These are phyloP conservation scores for Onygena corvina DNA, from an alignment of 2,329 filamentous ascomycete genomes.

Conservation along the genomic window DNA sequence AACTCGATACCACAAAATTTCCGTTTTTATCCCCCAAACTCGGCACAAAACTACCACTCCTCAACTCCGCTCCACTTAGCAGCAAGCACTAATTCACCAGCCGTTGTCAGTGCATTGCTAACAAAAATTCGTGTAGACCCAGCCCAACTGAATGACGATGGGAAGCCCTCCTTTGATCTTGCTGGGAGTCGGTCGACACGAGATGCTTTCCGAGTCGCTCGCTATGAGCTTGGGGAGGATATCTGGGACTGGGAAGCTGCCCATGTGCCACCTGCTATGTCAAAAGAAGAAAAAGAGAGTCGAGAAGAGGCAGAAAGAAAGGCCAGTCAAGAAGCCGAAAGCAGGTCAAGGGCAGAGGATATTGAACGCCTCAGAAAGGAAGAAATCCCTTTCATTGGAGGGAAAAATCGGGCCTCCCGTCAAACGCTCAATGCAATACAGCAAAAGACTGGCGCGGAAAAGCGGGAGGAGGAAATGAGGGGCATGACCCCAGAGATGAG, in stretches of 20 bases:
- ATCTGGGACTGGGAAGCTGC: constrained; percentile 69
- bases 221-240: constrained; percentile 64
- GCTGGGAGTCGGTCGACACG: constrained; percentile 74
- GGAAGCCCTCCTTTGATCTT: constrained; percentile 77
- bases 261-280: constrained; percentile 59
- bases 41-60: constrained; percentile 61
- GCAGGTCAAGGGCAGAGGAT: constrained; percentile 59
- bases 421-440: constrained; percentile 27
- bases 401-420: constrained; percentile 18
- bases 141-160: constrained; percentile 55
- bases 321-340: constrained; percentile 56
- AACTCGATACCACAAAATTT: constrained; percentile 64
- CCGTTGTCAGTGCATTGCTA: constrained; percentile 66
- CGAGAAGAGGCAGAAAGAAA: constrained; percentile 58
- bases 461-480: constrained; percentile 67
- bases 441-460: constrained; percentile 66
- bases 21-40: constrained; percentile 56
- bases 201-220: constrained; percentile 82
- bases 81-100: constrained; percentile 64
- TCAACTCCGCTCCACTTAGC: constrained; percentile 77
- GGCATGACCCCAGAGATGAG: constrained; percentile 82
- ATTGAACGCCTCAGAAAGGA: constrained; percentile 59
- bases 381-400: constrained; percentile 27
- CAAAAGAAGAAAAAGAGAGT: constrained; percentile 57
- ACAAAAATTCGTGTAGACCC: constrained; percentile 65